A percentile compares a stretch with the other conserved stretches of the same genome.
phyloP scores from a whole-genome alignment of 2,329 filamentous ascomycete genomes.

The Nannizziopsis arthrosporioides region DNA sequence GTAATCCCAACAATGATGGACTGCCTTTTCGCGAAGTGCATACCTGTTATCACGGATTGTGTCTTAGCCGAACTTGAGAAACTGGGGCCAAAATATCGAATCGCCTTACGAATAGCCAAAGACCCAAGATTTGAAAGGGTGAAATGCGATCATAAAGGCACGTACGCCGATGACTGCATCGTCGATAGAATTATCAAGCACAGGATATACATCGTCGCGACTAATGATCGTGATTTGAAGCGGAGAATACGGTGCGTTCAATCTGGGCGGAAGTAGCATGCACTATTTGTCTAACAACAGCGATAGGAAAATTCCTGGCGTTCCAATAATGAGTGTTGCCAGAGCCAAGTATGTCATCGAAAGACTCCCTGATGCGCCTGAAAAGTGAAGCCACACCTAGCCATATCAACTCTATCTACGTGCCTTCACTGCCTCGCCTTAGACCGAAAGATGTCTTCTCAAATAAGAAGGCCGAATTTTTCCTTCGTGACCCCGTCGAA shows the following conservation, averaged over 20 bases:
- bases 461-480: too few relatives aligned
- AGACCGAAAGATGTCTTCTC: too few relatives aligned
- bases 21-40: conserved; percentile 81
- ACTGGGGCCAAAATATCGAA: conserved; percentile 73
- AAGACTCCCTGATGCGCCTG: conserved; percentile 71
- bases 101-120: conserved; percentile 72
- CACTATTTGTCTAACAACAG: background rate
- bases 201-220: conserved; percentile 68
- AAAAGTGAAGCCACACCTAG: conserved; percentile 32
- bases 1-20: conserved; percentile 87
- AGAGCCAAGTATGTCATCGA: conserved; percentile 92
- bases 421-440: too few relatives aligned
- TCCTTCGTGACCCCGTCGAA: too few relatives aligned
- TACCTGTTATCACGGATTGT: conserved; percentile 74
- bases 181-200: conserved; percentile 61
- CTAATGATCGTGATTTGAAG: conserved; percentile 62
- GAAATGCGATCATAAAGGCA: conserved; percentile 81
- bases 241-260: conserved; percentile 51
- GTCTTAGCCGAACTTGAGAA: conserved; percentile 81
- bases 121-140: conserved; percentile 81
- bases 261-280: background rate
- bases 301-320: conserved; percentile 56
- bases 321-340: conserved; percentile 62
- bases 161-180: conserved; percentile 77
- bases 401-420: too few relatives aligned